phyloP scores from a whole-genome alignment of 768 basidiomycete species.

The Tylopilus intermedius region DNA sequence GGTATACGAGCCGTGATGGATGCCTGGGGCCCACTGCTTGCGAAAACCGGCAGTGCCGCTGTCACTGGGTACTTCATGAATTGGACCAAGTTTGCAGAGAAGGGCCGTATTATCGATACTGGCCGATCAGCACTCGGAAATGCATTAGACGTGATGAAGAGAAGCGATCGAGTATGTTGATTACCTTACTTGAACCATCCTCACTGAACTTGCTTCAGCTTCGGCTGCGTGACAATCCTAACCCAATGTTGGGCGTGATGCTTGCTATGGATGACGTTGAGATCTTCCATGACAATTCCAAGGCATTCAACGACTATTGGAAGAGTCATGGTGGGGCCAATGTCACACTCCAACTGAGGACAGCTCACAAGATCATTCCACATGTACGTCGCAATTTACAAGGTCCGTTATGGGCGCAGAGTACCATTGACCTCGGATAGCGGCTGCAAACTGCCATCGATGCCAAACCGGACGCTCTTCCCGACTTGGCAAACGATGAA shows the following conservation, averaged over 20 bases:
- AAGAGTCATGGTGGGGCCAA: conserved; percentile 23
- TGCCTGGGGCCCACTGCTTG: conserved; percentile 37
- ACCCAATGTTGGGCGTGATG: neutral
- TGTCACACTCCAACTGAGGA: conserved; percentile 21
- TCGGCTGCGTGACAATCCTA: conserved; percentile 1
- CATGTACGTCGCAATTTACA: conserved; percentile 28
- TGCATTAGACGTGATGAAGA: conserved; percentile 12
- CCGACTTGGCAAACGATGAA: conserved; percentile 32
- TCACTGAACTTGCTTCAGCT: conserved; percentile 11
- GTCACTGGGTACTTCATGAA: conserved; percentile 47
- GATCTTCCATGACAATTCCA: conserved; percentile 35
- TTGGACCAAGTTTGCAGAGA: conserved; percentile 27
- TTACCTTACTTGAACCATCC: neutral
- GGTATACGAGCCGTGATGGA: conserved; percentile 33
- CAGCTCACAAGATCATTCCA: conserved; percentile 34
- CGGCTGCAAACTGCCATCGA: conserved; percentile 29
- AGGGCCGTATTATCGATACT: conserved; percentile 6
- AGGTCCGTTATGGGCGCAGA: neutral
- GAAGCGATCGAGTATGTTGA: conserved; percentile 15
- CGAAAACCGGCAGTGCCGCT: conserved; percentile 26
- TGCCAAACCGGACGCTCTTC: conserved; percentile 27
- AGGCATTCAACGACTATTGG: conserved; percentile 34
- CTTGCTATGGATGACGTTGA: conserved; percentile 14
- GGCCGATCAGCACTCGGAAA: neutral
- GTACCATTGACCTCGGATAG: conserved; percentile 16